A percentile compares a stretch with the other conserved stretches of the same genome.
Conservation (phyloP, 805 yeast genomes). For the Ogataea wickerhamii region DNA sequence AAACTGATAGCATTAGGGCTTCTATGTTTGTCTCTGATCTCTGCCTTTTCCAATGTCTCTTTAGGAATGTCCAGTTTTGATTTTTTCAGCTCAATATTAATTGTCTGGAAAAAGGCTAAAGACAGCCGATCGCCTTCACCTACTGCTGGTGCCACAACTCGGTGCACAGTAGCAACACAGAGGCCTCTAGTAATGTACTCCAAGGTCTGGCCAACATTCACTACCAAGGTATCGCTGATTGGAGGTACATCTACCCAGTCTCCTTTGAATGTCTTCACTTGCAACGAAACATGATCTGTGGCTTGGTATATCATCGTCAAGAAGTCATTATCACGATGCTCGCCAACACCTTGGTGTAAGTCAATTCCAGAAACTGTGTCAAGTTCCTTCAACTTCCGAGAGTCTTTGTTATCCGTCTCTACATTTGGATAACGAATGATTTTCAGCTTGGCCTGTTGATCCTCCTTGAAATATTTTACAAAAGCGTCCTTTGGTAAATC, state of each 20-base stretch:
- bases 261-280: slow-evolving; percentile 42
- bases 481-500: slow-evolving; percentile 44
- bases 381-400: slow-evolving; percentile 8
- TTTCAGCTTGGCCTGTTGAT: slow-evolving; percentile 52
- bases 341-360: slow-evolving; percentile 53
- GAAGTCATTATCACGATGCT: slow-evolving; percentile 65
- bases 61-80: slow-evolving; percentile 31
- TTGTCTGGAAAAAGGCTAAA: slow-evolving; percentile 47
- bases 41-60: slow-evolving; percentile 29
- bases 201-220: slow-evolving; percentile 43
- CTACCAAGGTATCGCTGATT: slow-evolving; percentile 36
- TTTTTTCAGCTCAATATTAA: slow-evolving; percentile 37
- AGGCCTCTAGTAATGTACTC: slow-evolving; percentile 47
- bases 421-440: slow-evolving; percentile 55
- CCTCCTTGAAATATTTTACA: slow-evolving; percentile 47
- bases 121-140: slow-evolving; percentile 41
- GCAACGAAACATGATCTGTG: slow-evolving; percentile 38
- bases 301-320: slow-evolving; percentile 60
- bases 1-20: slow-evolving; percentile 38
- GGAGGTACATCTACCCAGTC: slow-evolving; percentile 46
- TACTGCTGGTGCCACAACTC: slow-evolving; percentile 33
- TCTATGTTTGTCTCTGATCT: slow-evolving; percentile 36
- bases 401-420: slow-evolving; percentile 18
- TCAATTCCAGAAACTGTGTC: slow-evolving; percentile 27
- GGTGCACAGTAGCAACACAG: slow-evolving; percentile 48